phyloP scores from a whole-genome alignment of 2,329 filamentous ascomycete species.

The Venturia asperata region DNA sequence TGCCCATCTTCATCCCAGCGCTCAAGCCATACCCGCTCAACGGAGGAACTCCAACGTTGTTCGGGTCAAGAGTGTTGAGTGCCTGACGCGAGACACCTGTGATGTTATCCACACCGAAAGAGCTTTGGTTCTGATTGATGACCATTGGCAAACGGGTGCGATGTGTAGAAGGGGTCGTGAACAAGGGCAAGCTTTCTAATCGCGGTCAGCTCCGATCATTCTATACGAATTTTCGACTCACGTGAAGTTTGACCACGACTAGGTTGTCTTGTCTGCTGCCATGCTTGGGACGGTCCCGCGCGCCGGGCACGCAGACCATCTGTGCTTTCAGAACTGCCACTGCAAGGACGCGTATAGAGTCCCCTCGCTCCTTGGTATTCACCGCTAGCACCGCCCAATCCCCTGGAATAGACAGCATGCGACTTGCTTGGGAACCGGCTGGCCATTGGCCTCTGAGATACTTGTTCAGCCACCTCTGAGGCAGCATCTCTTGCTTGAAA shows the following conservation, averaged over 20 bases:
- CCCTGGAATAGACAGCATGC: background rate
- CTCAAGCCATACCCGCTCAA: constrained; percentile 28
- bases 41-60: constrained; percentile 22
- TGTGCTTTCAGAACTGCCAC: constrained; percentile 3
- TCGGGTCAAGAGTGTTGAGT: constrained; percentile 26
- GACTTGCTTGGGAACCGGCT: background rate
- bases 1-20: constrained; percentile 28
- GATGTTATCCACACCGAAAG: constrained; percentile 23
- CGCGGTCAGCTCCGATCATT: background rate
- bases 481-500: constrained; percentile 13
- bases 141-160: constrained; percentile 24
- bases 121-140: constrained; percentile 26
- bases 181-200: background rate
- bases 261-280: background rate
- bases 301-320: constrained; percentile 8
- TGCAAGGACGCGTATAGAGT: constrained; percentile 9
- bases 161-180: constrained; percentile 7
- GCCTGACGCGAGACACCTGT: constrained; percentile 30
- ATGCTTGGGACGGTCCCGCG: constrained; percentile 1
- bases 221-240: background rate
- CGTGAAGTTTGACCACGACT: constrained; percentile 5
- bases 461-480: constrained; percentile 27
- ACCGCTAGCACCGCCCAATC: background rate
- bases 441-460: constrained; percentile 21
- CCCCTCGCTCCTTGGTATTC: background rate